These are phyloP conservation scores for Bruguiera parviflora DNA, from an alignment of 345 rosid genomes.

Conservation along the genomic window DNA sequence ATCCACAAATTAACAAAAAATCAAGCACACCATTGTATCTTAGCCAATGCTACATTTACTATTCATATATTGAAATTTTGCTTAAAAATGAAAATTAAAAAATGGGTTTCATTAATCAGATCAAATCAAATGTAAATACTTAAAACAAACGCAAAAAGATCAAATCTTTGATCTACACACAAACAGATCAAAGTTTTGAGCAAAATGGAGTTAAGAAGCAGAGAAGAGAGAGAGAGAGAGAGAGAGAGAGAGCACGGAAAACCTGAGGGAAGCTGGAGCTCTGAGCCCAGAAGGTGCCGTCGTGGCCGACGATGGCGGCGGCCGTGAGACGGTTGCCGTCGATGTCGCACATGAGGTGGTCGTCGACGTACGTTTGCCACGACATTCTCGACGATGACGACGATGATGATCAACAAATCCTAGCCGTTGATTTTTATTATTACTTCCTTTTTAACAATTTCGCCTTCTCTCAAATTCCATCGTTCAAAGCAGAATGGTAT, in stretches of 20 bases:
- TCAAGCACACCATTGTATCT: neutral
- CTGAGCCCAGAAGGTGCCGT: slow-evolving; percentile 24
- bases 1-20: too few species aligned
- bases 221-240: neutral
- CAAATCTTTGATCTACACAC: slow-evolving; percentile 1
- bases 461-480: neutral
- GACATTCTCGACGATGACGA: slow-evolving; percentile 15
- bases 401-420: neutral
- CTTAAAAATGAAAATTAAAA: too few species aligned
- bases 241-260: slow-evolving; percentile 1
- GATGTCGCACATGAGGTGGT: slow-evolving; percentile 25
- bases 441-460: neutral
- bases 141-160: neutral
- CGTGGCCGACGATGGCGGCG: slow-evolving; percentile 24
- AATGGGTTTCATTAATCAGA: neutral
- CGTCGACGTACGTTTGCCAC: slow-evolving; percentile 27
- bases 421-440: neutral
- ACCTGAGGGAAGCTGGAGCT: slow-evolving; percentile 26
- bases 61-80: neutral
- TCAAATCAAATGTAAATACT: slow-evolving; percentile 2
- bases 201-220: neutral
- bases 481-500: slow-evolving; percentile 24
- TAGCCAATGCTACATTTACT: neutral
- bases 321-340: slow-evolving; percentile 19
- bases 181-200: slow-evolving; percentile 1